Conservation (phyloP, 2,329 filamentous ascomycete genomes). For the Ophiostoma triangulosporum region DNA sequence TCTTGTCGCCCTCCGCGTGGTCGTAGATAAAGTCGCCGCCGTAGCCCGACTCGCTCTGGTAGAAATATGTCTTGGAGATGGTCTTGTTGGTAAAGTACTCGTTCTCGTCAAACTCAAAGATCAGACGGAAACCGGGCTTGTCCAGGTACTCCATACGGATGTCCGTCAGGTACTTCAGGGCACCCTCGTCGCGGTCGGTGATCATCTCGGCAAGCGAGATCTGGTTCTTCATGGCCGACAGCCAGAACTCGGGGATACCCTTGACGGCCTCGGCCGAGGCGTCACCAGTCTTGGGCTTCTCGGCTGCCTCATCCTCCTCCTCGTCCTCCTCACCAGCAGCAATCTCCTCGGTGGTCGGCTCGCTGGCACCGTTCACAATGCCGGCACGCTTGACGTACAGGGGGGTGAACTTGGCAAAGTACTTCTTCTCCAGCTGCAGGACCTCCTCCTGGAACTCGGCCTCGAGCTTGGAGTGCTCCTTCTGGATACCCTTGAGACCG, state of each 20-base stretch:
- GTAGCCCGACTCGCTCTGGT: constrained; percentile 97
- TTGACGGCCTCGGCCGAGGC: constrained; percentile 41
- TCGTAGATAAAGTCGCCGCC: constrained; percentile 99
- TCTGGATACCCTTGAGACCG: constrained; percentile 94
- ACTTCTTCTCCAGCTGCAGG: constrained; percentile 96
- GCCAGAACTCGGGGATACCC: constrained; percentile 98
- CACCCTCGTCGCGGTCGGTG: constrained; percentile 90
- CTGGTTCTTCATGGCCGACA: constrained; percentile 99
- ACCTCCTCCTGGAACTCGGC: constrained; percentile 98
- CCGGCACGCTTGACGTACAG: constrained; percentile 89
- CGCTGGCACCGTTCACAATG: constrained; percentile 76
- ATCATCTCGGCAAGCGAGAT: constrained; percentile 96
- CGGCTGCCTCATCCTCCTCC: constrained; percentile 52
- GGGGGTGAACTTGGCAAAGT: constrained; percentile 96
- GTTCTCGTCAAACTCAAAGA: constrained; percentile 93
- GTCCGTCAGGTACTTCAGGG: constrained; percentile 78
- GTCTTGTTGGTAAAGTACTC: constrained; percentile 96
- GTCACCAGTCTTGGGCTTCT: constrained; percentile 43
- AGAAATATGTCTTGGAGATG: constrained; percentile 96
- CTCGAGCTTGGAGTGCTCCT: constrained; percentile 97
- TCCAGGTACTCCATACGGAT: constrained; percentile 99
- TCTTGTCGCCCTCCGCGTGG: constrained; percentile 94
- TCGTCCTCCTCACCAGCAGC: constrained; percentile 72
- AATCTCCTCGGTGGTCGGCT: constrained; percentile 80
- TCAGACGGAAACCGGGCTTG: constrained; percentile 92